These are phyloP conservation scores for Colletotrichum musae DNA, from an alignment of 2,329 filamentous ascomycete species.

Conservation along the genomic window DNA sequence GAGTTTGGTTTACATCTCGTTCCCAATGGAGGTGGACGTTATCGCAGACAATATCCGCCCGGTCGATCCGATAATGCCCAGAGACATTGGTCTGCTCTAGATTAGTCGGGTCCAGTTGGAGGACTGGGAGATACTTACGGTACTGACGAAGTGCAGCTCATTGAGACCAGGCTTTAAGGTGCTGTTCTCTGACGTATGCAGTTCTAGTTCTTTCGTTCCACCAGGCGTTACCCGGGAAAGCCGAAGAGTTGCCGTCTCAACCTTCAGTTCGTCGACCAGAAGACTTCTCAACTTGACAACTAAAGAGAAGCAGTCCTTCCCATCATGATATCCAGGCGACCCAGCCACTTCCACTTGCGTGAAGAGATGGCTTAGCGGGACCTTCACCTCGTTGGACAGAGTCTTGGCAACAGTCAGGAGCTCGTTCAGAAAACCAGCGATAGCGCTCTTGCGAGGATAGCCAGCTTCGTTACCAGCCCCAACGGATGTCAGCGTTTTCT, in stretches of 20 bases:
- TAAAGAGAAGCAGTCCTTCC: slow-evolving; percentile 82
- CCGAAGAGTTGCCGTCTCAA: slow-evolving; percentile 66
- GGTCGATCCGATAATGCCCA: slow-evolving; percentile 82
- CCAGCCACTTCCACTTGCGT: slow-evolving; percentile 77
- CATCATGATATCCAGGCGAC: slow-evolving; percentile 77
- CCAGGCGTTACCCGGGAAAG: slow-evolving; percentile 43
- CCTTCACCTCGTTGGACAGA: slow-evolving; percentile 71
- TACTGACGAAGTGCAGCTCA: slow-evolving; percentile 44
- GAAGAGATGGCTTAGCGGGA: slow-evolving; percentile 83
- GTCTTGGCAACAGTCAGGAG: slow-evolving; percentile 61
- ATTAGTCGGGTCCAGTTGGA: slow-evolving; percentile 47
- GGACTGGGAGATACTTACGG: slow-evolving; percentile 46
- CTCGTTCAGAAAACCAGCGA: slow-evolving; percentile 64
- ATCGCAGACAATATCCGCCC: slow-evolving; percentile 74
- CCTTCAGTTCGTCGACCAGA: slow-evolving; percentile 76
- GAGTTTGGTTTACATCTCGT: slow-evolving; percentile 65
- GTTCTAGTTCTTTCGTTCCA: slow-evolving; percentile 64
- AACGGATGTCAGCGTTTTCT: slow-evolving; percentile 49
- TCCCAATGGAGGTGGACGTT: slow-evolving; percentile 79
- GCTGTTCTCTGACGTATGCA: slow-evolving; percentile 51
- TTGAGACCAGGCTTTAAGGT: slow-evolving; percentile 70
- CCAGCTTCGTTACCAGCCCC: slow-evolving; percentile 42
- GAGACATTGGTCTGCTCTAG: slow-evolving; percentile 71
- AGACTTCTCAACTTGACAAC: slow-evolving; percentile 79
- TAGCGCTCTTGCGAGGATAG: slow-evolving; percentile 52